Percentiles rank a stretch among this genome's conserved stretches.
These are phyloP conservation scores for Porphyra umbilicalis DNA, from an alignment of 31 red algal genomes.

Conservation along the genomic window DNA sequence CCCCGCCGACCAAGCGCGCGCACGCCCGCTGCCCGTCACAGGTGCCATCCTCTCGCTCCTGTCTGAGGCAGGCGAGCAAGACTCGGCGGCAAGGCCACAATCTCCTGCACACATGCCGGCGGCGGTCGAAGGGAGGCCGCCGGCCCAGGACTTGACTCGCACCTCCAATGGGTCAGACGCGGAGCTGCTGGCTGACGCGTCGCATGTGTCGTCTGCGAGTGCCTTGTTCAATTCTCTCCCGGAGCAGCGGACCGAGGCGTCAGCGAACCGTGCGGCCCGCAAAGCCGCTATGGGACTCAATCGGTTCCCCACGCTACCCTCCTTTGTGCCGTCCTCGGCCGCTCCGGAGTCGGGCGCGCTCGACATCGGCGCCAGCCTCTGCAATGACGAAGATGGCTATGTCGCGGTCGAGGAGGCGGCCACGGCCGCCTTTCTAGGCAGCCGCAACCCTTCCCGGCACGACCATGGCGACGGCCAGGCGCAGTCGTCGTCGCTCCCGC, in stretches of 20 bases:
- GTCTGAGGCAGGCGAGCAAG: background rate
- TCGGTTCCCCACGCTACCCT: background rate
- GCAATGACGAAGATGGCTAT: background rate
- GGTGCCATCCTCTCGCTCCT: background rate
- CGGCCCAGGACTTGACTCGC: background rate
- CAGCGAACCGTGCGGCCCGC: background rate
- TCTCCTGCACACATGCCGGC: background rate
- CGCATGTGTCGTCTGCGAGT: background rate
- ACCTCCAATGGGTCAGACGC: background rate
- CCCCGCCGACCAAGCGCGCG: conserved; percentile 2
- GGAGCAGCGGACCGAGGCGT: background rate
- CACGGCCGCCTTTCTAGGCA: background rate
- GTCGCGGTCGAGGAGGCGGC: background rate
- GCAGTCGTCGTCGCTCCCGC: background rate
- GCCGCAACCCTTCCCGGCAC: background rate
- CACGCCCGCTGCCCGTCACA: background rate
- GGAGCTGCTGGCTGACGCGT: background rate
- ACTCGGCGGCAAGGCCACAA: no score
- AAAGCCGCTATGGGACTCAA: background rate
- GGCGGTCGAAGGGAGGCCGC: background rate
- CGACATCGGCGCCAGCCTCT: background rate
- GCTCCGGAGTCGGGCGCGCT: background rate
- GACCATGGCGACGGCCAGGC: background rate
- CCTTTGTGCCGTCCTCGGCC: background rate
- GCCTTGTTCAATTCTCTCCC: background rate